Percentiles rank a stretch among this genome's conserved stretches.
Evolutionary conservation across 2,329 filamentous ascomycete species (phyloP).

Genomic region (Fusarium cyanostomum): DNA sequence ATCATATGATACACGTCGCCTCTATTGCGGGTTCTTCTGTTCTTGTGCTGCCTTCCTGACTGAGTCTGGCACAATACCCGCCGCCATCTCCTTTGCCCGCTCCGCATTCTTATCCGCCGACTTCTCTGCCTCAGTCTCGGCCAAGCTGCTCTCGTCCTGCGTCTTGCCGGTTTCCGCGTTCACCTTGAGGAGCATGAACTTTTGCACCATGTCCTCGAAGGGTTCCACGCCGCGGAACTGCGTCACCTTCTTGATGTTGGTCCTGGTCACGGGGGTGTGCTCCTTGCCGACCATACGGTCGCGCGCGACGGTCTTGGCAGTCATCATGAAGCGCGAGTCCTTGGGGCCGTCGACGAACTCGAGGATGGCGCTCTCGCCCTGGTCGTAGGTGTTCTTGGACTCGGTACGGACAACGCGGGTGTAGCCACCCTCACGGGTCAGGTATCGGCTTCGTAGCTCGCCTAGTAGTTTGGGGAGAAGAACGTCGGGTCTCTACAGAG

Average conservation of each 20-base stretch:
- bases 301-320: constrained; percentile 82
- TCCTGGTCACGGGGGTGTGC: constrained; percentile 75
- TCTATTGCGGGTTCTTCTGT: constrained; percentile 32
- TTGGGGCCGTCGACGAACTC: constrained; percentile 94
- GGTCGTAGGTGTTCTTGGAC: constrained; percentile 82
- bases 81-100: constrained; percentile 47
- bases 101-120: constrained; percentile 44
- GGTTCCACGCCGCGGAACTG: constrained; percentile 75
- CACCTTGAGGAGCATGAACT: constrained; percentile 46
- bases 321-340: constrained; percentile 95
- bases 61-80: constrained; percentile 43
- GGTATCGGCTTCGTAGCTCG: constrained; percentile 81
- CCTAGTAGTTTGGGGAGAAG: constrained; percentile 90
- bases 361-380: constrained; percentile 88
- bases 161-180: constrained; percentile 4
- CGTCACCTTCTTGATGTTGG: constrained; percentile 87
- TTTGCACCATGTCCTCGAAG: constrained; percentile 72
- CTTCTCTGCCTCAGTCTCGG: constrained; percentile 24
- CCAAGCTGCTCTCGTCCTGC: constrained; percentile 27
- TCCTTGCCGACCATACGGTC: constrained; percentile 64
- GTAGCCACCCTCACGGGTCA: constrained; percentile 84
- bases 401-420: constrained; percentile 94
- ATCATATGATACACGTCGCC: constrained; percentile 37
- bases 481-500: constrained; percentile 68
- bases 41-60: constrained; percentile 37